Conservation (phyloP, 2,329 filamentous ascomycete genomes). For the Trichoderma semiorbis region DNA sequence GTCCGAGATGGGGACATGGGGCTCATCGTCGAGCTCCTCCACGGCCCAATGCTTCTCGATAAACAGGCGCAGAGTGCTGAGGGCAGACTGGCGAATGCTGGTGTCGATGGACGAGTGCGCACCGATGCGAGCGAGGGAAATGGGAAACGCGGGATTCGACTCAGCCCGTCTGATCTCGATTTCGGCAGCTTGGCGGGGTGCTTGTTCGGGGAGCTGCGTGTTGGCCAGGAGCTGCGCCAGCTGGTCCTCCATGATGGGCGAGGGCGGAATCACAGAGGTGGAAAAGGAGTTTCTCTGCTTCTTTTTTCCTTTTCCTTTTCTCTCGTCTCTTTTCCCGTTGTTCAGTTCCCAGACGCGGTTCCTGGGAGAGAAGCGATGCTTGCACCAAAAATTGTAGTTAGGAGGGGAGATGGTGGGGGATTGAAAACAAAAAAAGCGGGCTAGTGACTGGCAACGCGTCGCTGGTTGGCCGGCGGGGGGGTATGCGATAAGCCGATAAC, state of each 20-base stretch:
- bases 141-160: slow-evolving; percentile 67
- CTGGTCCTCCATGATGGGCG: slow-evolving; percentile 78
- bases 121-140: slow-evolving; percentile 77
- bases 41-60: slow-evolving; percentile 81
- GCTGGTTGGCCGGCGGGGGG: not conserved
- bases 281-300: not conserved
- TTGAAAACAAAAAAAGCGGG: slow-evolving; percentile 20
- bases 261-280: not conserved
- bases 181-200: slow-evolving; percentile 81
- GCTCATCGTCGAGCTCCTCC: slow-evolving; percentile 63
- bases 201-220: slow-evolving; percentile 75
- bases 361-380: not conserved
- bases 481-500: slow-evolving; percentile 5
- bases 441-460: slow-evolving; percentile 16
- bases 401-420: slow-evolving; percentile 18
- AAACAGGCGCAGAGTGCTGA: slow-evolving; percentile 77
- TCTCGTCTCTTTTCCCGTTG: not conserved
- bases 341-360: not conserved
- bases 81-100: slow-evolving; percentile 76
- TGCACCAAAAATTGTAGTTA: slow-evolving; percentile 3
- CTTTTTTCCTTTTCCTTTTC: not conserved
- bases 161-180: slow-evolving; percentile 72
- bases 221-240: slow-evolving; percentile 83
- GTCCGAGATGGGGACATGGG: slow-evolving; percentile 65
- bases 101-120: slow-evolving; percentile 69